Conservation (phyloP, 2,329 filamentous ascomycete species). For the Dothistroma septosporum region DNA sequence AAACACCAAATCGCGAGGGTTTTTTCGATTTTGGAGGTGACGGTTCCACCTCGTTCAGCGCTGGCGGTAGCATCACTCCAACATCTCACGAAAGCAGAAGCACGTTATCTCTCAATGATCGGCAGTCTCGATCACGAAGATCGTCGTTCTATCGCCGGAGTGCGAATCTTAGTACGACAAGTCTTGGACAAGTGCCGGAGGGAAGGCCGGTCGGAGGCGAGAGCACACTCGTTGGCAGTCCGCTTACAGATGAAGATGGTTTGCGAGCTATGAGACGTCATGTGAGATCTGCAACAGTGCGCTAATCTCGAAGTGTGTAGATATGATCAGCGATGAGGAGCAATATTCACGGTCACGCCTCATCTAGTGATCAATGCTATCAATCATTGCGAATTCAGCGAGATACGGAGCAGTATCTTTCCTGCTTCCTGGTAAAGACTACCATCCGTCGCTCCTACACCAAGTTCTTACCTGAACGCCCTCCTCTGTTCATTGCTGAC, state of each 20-base stretch:
- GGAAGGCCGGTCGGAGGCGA: background rate
- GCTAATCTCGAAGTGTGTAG: background rate
- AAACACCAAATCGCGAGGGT: background rate
- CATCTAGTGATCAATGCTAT: background rate
- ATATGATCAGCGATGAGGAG: background rate
- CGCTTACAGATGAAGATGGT: background rate
- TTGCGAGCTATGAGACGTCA: background rate
- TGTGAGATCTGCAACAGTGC: background rate
- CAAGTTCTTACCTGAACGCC: too few relatives aligned
- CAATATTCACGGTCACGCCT: background rate
- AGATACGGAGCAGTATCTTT: too few relatives aligned
- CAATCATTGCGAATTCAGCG: background rate
- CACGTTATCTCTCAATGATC: background rate
- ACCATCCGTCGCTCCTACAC: too few relatives aligned
- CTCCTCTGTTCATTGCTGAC: too few relatives aligned
- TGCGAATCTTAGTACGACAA: background rate
- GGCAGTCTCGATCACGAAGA: background rate
- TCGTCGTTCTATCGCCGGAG: background rate
- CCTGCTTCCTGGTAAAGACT: too few relatives aligned
- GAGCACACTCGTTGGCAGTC: background rate
- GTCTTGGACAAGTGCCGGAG: background rate
- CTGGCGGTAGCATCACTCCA: background rate
- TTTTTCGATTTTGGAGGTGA: background rate
- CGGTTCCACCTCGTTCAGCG: background rate
- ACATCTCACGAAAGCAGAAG: background rate